Base-by-base conservation (phyloP, 2,329 filamentous ascomycete genomes). In the Aspergillus pseudotamarii region DNA sequence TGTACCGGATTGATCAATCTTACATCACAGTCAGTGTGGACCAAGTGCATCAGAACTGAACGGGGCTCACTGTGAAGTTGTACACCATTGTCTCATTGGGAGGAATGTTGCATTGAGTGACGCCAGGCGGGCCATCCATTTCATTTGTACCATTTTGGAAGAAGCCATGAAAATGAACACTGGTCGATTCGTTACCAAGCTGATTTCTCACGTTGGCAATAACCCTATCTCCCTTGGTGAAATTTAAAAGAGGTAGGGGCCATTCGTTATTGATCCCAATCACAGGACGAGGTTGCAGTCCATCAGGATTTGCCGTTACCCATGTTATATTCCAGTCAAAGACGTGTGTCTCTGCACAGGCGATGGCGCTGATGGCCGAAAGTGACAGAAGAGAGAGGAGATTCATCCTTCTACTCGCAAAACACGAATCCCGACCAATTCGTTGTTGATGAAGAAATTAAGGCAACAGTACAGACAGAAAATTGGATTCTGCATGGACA, bases 111-210 rank as follows among this genome's bases (percentile, higher is more conserved):
- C 89, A 91, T 72, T 91, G 90, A 0, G 86, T 89, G 6, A 91
- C 83, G 38, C 86, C 89, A 0, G 87, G 82, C 1, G 89, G 85
- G 0, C 91, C 91, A 70, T 94, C 91, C 88, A 92, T 91, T 61
- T 84, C 83, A 62, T 88, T 91, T 0, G 90, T 91, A 10, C 89
- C 90, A 68, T 91, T 91, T 72, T 93, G 90, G 72, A 88, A 92
- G 66, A 94, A 83, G 19, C 91, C 91, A 68, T 94, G 91, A 75
- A 91, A 94, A 73, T 94, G 91, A 6, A 94, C 81, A 43, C 84
- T 86, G 10, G 89, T 90, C 16, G 84, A 85, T 68, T 85, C 76
- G 67, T 92, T 91, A 12, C 81, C 80, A 0, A 90, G 86, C 26
- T 85, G 82, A 69, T 94, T 94, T 68, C 86, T 79, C 58, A 93